phyloP scores from a whole-genome alignment of 2,329 filamentous ascomycete species.

The Penicillium sp. region DNA sequence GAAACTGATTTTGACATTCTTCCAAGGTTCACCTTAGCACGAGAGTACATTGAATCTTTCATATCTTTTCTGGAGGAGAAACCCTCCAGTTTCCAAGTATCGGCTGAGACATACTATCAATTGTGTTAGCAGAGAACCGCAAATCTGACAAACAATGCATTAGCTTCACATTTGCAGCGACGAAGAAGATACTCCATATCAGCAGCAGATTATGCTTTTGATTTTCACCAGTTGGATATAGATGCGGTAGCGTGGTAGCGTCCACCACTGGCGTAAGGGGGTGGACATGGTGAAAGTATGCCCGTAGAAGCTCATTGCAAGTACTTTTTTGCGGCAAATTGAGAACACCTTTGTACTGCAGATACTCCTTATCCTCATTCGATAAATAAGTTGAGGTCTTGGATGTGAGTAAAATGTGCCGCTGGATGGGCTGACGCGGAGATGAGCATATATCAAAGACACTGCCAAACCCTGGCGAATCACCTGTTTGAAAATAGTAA shows the following conservation, averaged over 20 bases:
- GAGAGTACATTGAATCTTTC: slow-evolving; percentile 40
- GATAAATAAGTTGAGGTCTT: slow-evolving; percentile 11
- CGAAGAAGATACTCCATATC: slow-evolving; percentile 44
- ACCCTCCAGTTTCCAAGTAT: slow-evolving; percentile 31
- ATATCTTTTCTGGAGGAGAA: slow-evolving; percentile 36
- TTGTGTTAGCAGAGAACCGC: background rate
- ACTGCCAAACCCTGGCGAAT: slow-evolving; percentile 23
- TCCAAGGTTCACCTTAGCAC: slow-evolving; percentile 33
- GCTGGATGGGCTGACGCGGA: slow-evolving; percentile 18
- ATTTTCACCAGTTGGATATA: slow-evolving; percentile 28
- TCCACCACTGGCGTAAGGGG: slow-evolving; percentile 42
- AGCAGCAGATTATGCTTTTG: slow-evolving; percentile 38
- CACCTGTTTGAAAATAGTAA: slow-evolving; percentile 14
- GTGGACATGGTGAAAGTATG: slow-evolving; percentile 43
- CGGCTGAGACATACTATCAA: slow-evolving; percentile 26
- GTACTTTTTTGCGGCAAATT: slow-evolving; percentile 30
- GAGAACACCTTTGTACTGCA: slow-evolving; percentile 39
- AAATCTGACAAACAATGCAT: background rate
- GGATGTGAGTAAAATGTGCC: slow-evolving; percentile 24
- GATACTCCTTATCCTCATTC: slow-evolving; percentile 22
- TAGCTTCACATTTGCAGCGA: slow-evolving; percentile 33
- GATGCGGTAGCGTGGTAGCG: slow-evolving; percentile 28
- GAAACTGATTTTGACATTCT: slow-evolving; percentile 15
- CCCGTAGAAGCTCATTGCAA: slow-evolving; percentile 34
- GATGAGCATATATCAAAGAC: slow-evolving; percentile 21